These are phyloP conservation scores for Xylaria scruposa DNA, from an alignment of 495 filamentous ascomycete genomes.

Conservation along the genomic window DNA sequence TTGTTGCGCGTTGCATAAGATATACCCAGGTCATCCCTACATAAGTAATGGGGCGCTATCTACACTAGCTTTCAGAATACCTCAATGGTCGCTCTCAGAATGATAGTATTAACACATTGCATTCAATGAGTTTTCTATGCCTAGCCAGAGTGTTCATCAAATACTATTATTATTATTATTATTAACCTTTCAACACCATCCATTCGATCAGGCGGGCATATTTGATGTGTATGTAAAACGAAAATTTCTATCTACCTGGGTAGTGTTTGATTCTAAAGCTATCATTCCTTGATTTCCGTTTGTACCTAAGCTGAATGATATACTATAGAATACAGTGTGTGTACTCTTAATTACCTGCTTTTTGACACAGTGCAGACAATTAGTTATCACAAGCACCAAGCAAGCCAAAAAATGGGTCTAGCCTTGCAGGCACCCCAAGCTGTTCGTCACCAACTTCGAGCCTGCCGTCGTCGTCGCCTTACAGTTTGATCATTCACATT, in stretches of 20 bases:
- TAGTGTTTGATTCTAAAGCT: not conserved
- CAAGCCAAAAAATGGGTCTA: slow-evolving; percentile 6
- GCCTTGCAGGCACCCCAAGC: slow-evolving; percentile 26
- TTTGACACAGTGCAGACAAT: not conserved
- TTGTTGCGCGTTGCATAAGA: slow-evolving; percentile 11
- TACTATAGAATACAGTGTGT: slow-evolving; percentile 1
- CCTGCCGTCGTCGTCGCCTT: slow-evolving; percentile 13
- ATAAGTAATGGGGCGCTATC: slow-evolving; percentile 12
- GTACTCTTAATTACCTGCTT: not conserved
- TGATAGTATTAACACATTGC: not conserved
- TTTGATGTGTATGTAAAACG: not conserved
- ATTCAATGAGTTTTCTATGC: not conserved
- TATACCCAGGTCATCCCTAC: slow-evolving; percentile 21
- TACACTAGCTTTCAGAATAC: slow-evolving; percentile 13
- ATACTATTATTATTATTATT: not conserved
- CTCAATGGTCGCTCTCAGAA: not conserved
- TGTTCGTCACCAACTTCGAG: slow-evolving; percentile 27
- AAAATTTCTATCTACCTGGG: too few species aligned
- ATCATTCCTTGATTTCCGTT: too few species aligned
- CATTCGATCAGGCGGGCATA: not conserved
- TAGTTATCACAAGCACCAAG: not conserved
- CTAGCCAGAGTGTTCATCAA: not conserved
- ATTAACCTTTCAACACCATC: not conserved
- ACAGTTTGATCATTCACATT: slow-evolving; percentile 4
- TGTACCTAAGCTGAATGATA: not conserved